Conservation (phyloP, 2,329 filamentous ascomycete genomes). For the Chlorencoelia australis region DNA sequence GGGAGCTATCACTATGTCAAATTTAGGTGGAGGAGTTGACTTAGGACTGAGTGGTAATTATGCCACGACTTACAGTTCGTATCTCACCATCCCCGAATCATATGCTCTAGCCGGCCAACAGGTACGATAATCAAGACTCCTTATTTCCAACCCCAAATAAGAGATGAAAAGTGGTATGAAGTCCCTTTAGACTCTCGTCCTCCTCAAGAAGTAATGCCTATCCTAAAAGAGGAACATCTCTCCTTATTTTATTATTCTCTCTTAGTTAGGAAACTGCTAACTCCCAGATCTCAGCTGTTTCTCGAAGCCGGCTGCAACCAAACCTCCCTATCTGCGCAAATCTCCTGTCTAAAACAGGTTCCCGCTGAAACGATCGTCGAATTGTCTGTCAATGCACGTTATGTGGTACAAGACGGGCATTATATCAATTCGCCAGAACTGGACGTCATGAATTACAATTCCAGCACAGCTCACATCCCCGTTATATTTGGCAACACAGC, state of each 20-base stretch:
- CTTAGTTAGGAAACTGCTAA: too few species aligned
- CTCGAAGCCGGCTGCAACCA: conserved; percentile 37
- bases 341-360: conserved; percentile 35
- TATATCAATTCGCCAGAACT: conserved; percentile 39
- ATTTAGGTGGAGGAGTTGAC: conserved; percentile 40
- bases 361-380: conserved; percentile 31
- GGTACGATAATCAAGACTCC: too few species aligned
- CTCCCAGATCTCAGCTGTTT: too few species aligned
- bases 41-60: conserved; percentile 38
- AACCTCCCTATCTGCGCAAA: conserved; percentile 31
- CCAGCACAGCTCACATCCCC: conserved; percentile 37
- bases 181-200: too few species aligned
- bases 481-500: conserved; percentile 41
- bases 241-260: too few species aligned
- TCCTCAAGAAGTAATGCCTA: too few species aligned
- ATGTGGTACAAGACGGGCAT: conserved; percentile 44
- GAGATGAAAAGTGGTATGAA: too few species aligned
- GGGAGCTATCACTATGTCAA: conserved; percentile 39
- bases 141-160: too few species aligned
- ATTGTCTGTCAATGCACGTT: conserved; percentile 34
- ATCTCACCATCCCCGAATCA: conserved; percentile 40
- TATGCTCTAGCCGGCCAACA: conserved; percentile 37
- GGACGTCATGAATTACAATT: conserved; percentile 33
- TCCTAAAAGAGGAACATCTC: too few species aligned
- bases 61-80: conserved; percentile 43